Evolutionary conservation across 2,329 filamentous ascomycete genomes (phyloP), one percentile per base, ranked within the genome.

Genomic region (Cryphonectria parasitica): DNA sequence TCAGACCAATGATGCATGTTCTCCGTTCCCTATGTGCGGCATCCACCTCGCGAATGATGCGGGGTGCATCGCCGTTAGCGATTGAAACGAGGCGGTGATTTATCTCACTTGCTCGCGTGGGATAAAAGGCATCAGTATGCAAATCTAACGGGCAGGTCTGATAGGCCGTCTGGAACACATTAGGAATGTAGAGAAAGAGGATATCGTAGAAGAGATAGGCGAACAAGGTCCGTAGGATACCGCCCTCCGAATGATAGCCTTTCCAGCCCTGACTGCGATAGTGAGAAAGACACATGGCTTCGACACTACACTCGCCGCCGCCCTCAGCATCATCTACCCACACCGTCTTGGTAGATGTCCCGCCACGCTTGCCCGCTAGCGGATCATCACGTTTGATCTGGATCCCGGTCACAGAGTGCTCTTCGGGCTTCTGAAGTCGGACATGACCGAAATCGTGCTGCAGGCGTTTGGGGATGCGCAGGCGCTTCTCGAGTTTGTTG

Each of bases 371-470:
- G 77, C 74, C 67, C 75, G 74, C 69, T 2, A 78, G 76, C 0
- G 80, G 74, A 1, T 87, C 84, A 39, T 89, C 85, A 62, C 86
- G 88, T 75, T 92, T 91, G 69, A 98, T 85, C 69, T 94, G 92
- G 17, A 93, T 89, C 0, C 96, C 96, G 74, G 93, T 83, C 8
- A 97, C 88, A 0, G 84, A 89, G 65, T 95, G 89, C 77, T 97
- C 91, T 52, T 90, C 83, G 0, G 96, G 92, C 74, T 92, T 91
- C 6, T 88, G 86, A 2, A 99, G 86, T 52, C 89, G 87, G 3
- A 97, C 92, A 79, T 98, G 94, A 0, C 91, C 90, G 80, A 99
- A 99, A 77, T 98, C 92, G 80, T 99, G 96, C 77, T 98, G 95
- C 61, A 93, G 87, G 28, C 96, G 89, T 77, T 93, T 93, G 0